phyloP scores from a whole-genome alignment of 2,329 filamentous ascomycete species.

The Phaeophleospora eucalypticola region DNA sequence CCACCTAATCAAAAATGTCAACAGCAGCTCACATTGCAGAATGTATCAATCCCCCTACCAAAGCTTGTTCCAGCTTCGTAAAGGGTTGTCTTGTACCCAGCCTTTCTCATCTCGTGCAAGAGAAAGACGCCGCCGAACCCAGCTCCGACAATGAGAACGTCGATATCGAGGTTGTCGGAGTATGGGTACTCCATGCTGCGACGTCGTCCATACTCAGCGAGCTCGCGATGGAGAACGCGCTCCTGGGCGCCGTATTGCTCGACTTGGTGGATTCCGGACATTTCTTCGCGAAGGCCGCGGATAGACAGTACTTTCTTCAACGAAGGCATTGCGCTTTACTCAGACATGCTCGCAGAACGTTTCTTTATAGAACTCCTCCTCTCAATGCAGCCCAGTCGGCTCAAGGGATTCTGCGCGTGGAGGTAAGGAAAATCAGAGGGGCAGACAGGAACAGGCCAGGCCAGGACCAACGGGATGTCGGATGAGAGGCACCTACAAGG shows the following conservation, averaged over 20 bases:
- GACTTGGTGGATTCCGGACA: conserved; percentile 8
- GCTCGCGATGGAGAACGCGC: conserved; percentile 7
- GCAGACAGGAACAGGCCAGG: background rate
- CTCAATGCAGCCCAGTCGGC: background rate
- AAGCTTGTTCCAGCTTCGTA: conserved; percentile 36
- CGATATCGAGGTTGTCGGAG: conserved; percentile 24
- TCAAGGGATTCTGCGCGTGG: background rate
- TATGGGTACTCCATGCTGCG: conserved; percentile 20
- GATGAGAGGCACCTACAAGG: background rate
- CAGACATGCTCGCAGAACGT: background rate
- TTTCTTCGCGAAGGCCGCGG: conserved; percentile 6
- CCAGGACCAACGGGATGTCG: background rate
- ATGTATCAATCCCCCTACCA: conserved; percentile 34
- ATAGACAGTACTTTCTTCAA: conserved; percentile 10
- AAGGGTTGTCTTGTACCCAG: conserved; percentile 32
- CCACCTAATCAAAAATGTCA: conserved; percentile 48
- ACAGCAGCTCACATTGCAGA: conserved; percentile 25
- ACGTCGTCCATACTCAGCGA: conserved; percentile 18
- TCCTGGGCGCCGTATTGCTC: conserved; percentile 7
- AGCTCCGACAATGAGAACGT: conserved; percentile 33
- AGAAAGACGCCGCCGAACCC: conserved; percentile 44
- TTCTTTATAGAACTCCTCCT: background rate
- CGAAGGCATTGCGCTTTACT: background rate
- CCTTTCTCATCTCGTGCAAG: conserved; percentile 31
- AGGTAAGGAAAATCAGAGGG: background rate